Base-by-base conservation (phyloP, 2,329 filamentous ascomycete genomes). In the Aspergillus arachidicola region DNA sequence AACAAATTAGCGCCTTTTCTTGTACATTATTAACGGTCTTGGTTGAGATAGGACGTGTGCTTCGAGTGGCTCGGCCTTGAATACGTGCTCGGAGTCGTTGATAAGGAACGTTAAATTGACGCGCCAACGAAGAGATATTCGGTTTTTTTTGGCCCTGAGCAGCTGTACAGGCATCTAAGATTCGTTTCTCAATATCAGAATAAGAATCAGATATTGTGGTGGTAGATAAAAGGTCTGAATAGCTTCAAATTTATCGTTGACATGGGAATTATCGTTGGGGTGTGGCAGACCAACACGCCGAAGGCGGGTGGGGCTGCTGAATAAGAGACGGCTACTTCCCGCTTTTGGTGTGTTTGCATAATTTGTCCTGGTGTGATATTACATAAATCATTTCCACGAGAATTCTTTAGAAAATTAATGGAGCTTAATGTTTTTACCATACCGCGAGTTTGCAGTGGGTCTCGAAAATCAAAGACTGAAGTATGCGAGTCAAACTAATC, bases 231-330 rank as follows among this genome's bases (percentile, higher is more conserved):
- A 46, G 19, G 1, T 46, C 19, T 46, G 19, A 46, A 46, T 46
- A 46, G 43, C 43, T 45, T 45, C 21, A 45, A 45, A 45, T 45
- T 45, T 45, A 45, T 45, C 14, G 21, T n/a, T 19, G 7, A 12
- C 2, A 5, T 46, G 19, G 19, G 19, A 46, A 46, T 46, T 46
- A 23, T 23, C 4, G 43, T 46, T n/a, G 10, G 6, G 43, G 21
- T 46, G 43, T 3, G 43, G 43, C 46, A 50, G 46, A 50, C 46
- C 46, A 50, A 50, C 46, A 50, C 46, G 46, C 46, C 46, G 46
- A 50, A 50, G 46, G 46, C 46, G 46, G 46, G 46, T 50, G 21
- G 46, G 46, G 46, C 46, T 50, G 46, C 46, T 50, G 46, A 50
- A 2, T 50, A 50, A 50, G 46, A 50, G 46, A 50, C 30, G 21